A percentile compares a stretch with the other conserved stretches of the same genome.
Evolutionary conservation across 1,284 basidiomycete genomes (phyloP).

Genomic region (Trichosporon asahii): DNA sequence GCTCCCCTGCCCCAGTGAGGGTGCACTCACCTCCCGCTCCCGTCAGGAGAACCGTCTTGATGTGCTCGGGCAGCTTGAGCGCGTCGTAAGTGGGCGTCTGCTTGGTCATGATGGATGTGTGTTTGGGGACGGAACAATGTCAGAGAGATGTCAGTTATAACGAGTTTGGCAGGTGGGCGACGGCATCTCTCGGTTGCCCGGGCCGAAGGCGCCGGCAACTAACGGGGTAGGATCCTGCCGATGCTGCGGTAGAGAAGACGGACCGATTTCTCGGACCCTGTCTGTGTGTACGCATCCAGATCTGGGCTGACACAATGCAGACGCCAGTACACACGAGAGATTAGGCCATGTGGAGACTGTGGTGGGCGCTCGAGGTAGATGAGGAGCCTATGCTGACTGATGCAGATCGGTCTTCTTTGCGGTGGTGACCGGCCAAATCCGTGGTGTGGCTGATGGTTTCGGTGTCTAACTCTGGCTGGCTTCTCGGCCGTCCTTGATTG

Average conservation of each 20-base stretch:
- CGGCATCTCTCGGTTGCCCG: not conserved
- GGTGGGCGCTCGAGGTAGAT: too few species aligned
- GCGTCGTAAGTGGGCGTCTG: conserved; percentile 40
- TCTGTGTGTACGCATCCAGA: too few species aligned
- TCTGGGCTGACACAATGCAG: too few species aligned
- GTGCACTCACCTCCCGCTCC: conserved; percentile 59
- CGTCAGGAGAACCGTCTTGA: conserved; percentile 58
- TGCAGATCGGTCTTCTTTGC: not conserved
- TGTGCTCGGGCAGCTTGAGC: conserved; percentile 47
- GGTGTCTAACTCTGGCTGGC: not conserved
- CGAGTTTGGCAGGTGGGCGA: not conserved
- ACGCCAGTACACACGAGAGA: too few species aligned
- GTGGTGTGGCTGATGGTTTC: not conserved
- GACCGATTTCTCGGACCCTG: not conserved
- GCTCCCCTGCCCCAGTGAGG: too few species aligned
- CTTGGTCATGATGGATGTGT: conserved; percentile 19
- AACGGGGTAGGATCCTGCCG: not conserved
- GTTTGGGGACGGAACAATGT: not conserved
- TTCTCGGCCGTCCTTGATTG: too few species aligned
- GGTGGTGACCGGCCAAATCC: not conserved
- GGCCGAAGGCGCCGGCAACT: not conserved
- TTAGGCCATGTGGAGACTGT: too few species aligned
- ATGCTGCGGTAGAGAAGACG: not conserved
- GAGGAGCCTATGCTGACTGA: too few species aligned
- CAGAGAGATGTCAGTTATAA: not conserved